Evolutionary conservation across 2,329 filamentous ascomycete species (phyloP).

Genomic region (Monilinia polystroma): DNA sequence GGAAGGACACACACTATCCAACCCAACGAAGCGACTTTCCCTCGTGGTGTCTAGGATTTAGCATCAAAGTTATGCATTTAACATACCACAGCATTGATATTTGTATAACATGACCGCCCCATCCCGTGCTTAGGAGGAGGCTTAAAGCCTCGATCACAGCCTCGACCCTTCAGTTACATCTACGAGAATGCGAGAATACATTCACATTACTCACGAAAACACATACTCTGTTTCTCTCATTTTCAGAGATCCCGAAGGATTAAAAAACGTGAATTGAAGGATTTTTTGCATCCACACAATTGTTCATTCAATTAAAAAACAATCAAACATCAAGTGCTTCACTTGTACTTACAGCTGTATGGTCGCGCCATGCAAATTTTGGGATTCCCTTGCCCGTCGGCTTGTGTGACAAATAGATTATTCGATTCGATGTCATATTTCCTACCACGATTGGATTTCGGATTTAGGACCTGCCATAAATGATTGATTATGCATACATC

Average conservation of each 20-base stretch:
- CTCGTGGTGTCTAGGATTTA: conserved; percentile 23
- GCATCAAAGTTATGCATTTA: conserved; percentile 14
- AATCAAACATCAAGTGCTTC: conserved; percentile 5
- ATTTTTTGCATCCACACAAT: background rate
- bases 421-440: conserved; percentile 10
- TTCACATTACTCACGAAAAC: conserved; percentile 16
- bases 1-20: conserved; percentile 15
- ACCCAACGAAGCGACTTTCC: conserved; percentile 17
- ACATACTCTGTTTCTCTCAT: background rate
- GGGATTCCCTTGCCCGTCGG: background rate
- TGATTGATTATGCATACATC: conserved; percentile 6
- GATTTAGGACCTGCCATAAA: conserved; percentile 7
- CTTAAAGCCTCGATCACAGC: conserved; percentile 17
- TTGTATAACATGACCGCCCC: conserved; percentile 18
- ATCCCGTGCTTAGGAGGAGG: conserved; percentile 17
- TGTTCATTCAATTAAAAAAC: background rate
- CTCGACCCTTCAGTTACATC: conserved; percentile 8
- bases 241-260: conserved; percentile 14
- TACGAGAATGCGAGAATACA: conserved; percentile 14
- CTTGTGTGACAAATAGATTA: conserved; percentile 16
- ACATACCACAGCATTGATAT: conserved; percentile 18
- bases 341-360: conserved; percentile 6
- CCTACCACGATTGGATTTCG: background rate
- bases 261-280: conserved; percentile 3
- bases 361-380: background rate